phyloP scores from a whole-genome alignment of 768 basidiomycete species.

The Fistulinella prunicolor region DNA sequence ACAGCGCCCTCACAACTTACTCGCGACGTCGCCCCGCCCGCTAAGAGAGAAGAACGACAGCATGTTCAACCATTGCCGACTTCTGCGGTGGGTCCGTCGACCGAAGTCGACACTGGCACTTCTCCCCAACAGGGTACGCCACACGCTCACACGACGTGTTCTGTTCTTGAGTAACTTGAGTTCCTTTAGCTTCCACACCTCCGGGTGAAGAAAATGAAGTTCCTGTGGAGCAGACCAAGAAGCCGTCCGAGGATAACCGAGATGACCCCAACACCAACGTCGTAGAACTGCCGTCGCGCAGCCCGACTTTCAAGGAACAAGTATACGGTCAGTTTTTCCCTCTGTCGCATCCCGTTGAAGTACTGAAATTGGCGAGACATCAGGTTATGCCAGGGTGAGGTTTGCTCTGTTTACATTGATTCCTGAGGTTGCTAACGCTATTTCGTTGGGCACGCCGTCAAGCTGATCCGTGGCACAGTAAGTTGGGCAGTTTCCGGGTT shows the following conservation, averaged over 20 bases:
- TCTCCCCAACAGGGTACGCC: slow-evolving; percentile 39
- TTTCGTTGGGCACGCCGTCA: not conserved
- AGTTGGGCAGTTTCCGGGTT: slow-evolving; percentile 6
- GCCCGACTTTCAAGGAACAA: slow-evolving; percentile 55
- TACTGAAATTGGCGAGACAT: not conserved
- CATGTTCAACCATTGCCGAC: slow-evolving; percentile 12
- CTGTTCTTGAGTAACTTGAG: not conserved
- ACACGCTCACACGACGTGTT: not conserved
- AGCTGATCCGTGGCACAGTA: slow-evolving; percentile 33
- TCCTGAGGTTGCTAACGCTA: slow-evolving; percentile 1
- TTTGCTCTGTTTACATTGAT: not conserved
- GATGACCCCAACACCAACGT: slow-evolving; percentile 27
- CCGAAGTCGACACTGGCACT: slow-evolving; percentile 19
- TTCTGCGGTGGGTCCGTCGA: slow-evolving; percentile 27
- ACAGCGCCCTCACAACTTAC: not conserved
- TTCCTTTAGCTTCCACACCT: slow-evolving; percentile 30
- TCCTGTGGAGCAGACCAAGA: slow-evolving; percentile 27
- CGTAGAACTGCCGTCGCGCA: slow-evolving; percentile 22
- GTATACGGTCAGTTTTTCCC: slow-evolving; percentile 49
- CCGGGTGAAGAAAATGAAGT: slow-evolving; percentile 37
- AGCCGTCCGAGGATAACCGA: slow-evolving; percentile 24
- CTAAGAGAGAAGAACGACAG: slow-evolving; percentile 6
- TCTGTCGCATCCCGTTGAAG: not conserved
- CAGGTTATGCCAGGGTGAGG: slow-evolving; percentile 32
- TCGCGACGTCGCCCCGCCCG: not conserved